Conservation (phyloP, 108 stramenopile species). For the Nitzschia putrida region DNA sequence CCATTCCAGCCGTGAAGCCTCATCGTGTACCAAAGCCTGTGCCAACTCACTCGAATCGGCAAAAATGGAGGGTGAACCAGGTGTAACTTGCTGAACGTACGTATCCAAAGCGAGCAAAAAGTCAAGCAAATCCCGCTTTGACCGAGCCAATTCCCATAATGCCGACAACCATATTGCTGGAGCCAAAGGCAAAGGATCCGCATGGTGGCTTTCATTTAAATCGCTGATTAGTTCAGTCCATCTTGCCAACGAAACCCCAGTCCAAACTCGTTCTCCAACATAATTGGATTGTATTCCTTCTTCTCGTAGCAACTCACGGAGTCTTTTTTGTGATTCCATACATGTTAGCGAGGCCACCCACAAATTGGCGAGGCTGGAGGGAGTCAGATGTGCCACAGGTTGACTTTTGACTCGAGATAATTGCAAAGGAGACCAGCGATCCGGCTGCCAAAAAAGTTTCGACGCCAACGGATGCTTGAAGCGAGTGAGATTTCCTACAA, state of each 20-base stretch:
- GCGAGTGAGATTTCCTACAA: slow-evolving; percentile 35
- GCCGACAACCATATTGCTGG: slow-evolving; percentile 35
- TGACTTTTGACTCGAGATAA: slow-evolving; percentile 26
- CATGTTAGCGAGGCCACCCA: background rate
- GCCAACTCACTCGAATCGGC: background rate
- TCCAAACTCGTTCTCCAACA: slow-evolving; percentile 31
- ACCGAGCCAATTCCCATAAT: slow-evolving; percentile 22
- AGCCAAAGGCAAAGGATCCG: background rate
- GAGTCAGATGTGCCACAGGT: slow-evolving; percentile 33
- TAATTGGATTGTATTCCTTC: slow-evolving; percentile 42
- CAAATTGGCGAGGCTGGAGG: slow-evolving; percentile 21
- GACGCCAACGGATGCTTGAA: slow-evolving; percentile 29
- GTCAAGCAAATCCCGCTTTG: slow-evolving; percentile 12
- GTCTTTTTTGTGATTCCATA: slow-evolving; percentile 12
- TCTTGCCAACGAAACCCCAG: slow-evolving; percentile 36
- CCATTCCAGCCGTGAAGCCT: slow-evolving; percentile 1
- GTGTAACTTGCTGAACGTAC: background rate
- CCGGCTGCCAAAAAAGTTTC: slow-evolving; percentile 32
- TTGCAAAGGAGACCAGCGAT: slow-evolving; percentile 35
- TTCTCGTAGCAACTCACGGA: slow-evolving; percentile 19
- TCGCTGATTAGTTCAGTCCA: slow-evolving; percentile 39
- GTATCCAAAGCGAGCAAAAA: slow-evolving; percentile 11
- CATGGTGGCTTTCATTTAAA: background rate
- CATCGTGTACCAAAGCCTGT: slow-evolving; percentile 27
- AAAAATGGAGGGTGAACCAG: background rate